Evolutionary conservation across 768 basidiomycete species (phyloP).

Genomic region (Macrolepiota dolichaula): DNA sequence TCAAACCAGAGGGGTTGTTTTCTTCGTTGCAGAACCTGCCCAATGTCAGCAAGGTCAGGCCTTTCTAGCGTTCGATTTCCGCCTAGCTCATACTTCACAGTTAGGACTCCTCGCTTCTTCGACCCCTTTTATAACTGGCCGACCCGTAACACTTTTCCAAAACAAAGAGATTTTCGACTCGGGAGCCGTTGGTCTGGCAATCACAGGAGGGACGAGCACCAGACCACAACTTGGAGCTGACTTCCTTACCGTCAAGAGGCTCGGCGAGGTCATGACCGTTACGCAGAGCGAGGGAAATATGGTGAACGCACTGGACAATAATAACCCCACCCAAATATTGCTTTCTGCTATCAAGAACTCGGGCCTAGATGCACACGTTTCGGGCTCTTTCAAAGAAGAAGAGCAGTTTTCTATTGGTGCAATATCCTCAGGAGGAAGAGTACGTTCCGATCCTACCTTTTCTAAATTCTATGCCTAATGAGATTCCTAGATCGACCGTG

Average conservation of each 20-base stretch:
- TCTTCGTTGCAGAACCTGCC: conserved; percentile 42
- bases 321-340: conserved; percentile 61
- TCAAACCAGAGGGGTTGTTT: conserved; percentile 52
- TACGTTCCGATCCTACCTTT: conserved; percentile 14
- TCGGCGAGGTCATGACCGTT: conserved; percentile 48
- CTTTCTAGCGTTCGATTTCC: not conserved
- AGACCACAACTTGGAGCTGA: conserved; percentile 17
- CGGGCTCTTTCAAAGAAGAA: conserved; percentile 43
- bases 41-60: conserved; percentile 44
- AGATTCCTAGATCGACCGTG: conserved; percentile 34
- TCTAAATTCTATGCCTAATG: not conserved
- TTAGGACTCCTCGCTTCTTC: conserved; percentile 68
- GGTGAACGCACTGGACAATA: conserved; percentile 50
- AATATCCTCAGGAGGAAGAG: conserved; percentile 25
- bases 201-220: conserved; percentile 18
- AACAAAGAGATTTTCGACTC: conserved; percentile 51
- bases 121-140: conserved; percentile 77
- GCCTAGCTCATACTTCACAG: conserved; percentile 26
- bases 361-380: conserved; percentile 18
- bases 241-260: conserved; percentile 36
- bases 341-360: conserved; percentile 46
- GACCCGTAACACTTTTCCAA: conserved; percentile 66
- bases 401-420: conserved; percentile 55
- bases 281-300: conserved; percentile 73
- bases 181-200: conserved; percentile 70